Conservation (phyloP, 768 basidiomycete genomes). For the Rhizopogon rudus region DNA sequence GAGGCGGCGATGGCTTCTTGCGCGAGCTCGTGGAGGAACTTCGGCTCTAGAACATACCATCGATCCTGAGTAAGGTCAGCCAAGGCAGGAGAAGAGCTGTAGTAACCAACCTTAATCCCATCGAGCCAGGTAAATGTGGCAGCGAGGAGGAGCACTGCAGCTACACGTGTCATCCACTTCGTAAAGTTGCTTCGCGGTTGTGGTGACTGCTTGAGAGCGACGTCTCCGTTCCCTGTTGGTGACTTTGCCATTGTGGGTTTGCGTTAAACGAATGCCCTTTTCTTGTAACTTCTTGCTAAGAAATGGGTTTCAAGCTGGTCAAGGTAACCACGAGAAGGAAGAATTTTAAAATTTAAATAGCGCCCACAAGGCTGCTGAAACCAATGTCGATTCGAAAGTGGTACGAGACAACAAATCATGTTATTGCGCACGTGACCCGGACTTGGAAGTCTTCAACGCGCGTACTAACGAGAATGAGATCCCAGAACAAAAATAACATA, state of each 20-base stretch:
- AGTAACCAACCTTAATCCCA: conserved; percentile 49
- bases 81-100: neutral
- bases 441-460: neutral
- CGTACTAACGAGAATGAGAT: neutral
- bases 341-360: neutral
- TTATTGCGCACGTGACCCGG: neutral
- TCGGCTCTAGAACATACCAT: conserved; percentile 85
- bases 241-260: conserved; percentile 14
- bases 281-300: too few relatives aligned
- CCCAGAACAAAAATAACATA: conserved; percentile 14
- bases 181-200: conserved; percentile 9
- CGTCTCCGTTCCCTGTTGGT: neutral
- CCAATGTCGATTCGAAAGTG: neutral
- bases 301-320: too few relatives aligned
- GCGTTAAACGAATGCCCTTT: neutral
- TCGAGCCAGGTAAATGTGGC: conserved; percentile 50
- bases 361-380: neutral
- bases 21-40: conserved; percentile 65
- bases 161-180: conserved; percentile 30
- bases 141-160: conserved; percentile 22
- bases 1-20: conserved; percentile 65
- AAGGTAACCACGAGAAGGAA: too few relatives aligned
- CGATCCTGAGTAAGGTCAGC: conserved; percentile 46
- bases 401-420: neutral
- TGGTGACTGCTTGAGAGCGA: neutral